Conservation (phyloP, 495 filamentous ascomycete species). For the Lindgomyces ingoldianus region DNA sequence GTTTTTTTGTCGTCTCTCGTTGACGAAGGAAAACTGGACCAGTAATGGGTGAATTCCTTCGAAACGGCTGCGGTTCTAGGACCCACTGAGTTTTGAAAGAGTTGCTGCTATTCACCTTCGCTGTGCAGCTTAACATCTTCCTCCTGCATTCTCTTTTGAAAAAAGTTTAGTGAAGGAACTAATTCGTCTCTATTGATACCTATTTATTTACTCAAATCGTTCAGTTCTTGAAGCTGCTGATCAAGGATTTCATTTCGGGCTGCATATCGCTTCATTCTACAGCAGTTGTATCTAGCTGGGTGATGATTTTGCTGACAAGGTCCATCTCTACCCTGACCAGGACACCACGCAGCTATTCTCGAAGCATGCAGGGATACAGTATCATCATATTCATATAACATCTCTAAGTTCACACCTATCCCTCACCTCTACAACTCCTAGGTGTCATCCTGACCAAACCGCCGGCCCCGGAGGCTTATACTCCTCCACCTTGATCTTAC, state of each 20-base stretch:
- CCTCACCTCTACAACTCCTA: neutral
- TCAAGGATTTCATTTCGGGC: neutral
- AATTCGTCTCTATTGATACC: neutral
- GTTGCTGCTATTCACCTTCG: neutral
- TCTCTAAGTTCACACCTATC: neutral
- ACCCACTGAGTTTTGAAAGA: neutral
- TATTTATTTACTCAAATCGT: neutral
- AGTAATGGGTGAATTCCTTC: neutral
- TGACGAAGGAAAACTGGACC: neutral
- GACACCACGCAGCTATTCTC: neutral
- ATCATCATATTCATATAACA: neutral
- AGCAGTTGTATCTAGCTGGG: neutral
- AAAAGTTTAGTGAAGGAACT: neutral
- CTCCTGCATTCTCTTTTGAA: neutral
- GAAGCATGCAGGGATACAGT: neutral
- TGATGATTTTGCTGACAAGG: neutral
- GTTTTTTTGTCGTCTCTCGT: neutral
- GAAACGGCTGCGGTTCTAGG: neutral
- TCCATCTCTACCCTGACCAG: neutral
- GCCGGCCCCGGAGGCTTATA: conserved; percentile 38
- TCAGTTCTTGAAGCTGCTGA: neutral
- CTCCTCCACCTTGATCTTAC: neutral
- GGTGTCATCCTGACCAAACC: conserved; percentile 33
- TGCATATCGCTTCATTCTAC: neutral
- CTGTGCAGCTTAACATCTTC: neutral